phyloP scores from a whole-genome alignment of 2,329 filamentous ascomycete species.

The Graphilbum ipis-grandicollis region DNA sequence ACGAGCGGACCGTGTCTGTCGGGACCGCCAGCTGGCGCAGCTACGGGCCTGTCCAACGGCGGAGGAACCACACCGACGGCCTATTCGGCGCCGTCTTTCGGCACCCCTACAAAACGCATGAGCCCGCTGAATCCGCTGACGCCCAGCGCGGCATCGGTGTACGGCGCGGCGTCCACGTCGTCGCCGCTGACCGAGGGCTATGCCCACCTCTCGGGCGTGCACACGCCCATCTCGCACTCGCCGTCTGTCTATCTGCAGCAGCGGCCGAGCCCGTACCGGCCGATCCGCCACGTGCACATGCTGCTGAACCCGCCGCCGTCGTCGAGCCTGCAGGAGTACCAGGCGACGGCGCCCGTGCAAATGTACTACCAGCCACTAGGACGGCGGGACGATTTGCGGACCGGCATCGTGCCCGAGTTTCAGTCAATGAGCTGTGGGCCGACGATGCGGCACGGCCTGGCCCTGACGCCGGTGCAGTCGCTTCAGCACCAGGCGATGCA shows the following conservation, averaged over 20 bases:
- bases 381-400: conserved; percentile 47
- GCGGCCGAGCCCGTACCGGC: conserved; percentile 80
- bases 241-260: conserved; percentile 78
- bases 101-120: conserved; percentile 34
- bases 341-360: conserved; percentile 33
- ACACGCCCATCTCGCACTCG: conserved; percentile 58
- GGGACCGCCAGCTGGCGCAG: neutral
- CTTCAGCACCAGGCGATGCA: conserved; percentile 4
- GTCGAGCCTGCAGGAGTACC: conserved; percentile 58
- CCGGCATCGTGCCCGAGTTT: conserved; percentile 54
- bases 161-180: conserved; percentile 46
- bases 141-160: conserved; percentile 20
- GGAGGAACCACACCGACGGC: conserved; percentile 6
- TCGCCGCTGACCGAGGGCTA: conserved; percentile 53
- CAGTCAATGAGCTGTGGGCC: conserved; percentile 2
- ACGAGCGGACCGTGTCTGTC: neutral
- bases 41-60: neutral
- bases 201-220: conserved; percentile 23
- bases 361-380: conserved; percentile 75
- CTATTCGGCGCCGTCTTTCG: conserved; percentile 16
- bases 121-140: conserved; percentile 28
- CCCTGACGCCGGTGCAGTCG: conserved; percentile 4
- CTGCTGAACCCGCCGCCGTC: conserved; percentile 74
- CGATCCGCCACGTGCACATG: conserved; percentile 75
- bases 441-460: conserved; percentile 4